Conservation (phyloP, 2,329 filamentous ascomycete species). For the Trichoderma sp. region DNA sequence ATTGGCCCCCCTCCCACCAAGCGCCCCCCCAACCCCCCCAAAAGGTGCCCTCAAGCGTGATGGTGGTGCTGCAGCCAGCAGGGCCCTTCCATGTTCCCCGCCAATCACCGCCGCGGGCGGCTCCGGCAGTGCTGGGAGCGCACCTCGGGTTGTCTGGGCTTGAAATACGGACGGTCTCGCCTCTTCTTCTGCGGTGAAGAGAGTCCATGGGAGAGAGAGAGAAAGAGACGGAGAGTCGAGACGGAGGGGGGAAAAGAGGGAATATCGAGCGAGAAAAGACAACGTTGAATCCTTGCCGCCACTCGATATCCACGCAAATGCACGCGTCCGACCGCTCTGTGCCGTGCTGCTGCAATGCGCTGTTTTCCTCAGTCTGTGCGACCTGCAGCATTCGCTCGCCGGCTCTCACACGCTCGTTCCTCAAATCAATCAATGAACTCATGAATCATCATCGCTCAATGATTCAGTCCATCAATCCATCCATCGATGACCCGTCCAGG, state of each 20-base stretch:
- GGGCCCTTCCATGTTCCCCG: neutral
- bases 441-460: no score
- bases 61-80: constrained; percentile 21
- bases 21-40: neutral
- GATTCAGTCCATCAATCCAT: no score
- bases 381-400: constrained; percentile 11
- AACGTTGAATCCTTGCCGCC: constrained; percentile 1
- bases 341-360: constrained; percentile 5
- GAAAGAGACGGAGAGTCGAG: neutral
- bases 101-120: constrained; percentile 23
- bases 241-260: neutral
- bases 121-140: constrained; percentile 15
- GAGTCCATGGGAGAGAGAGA: neutral
- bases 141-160: constrained; percentile 17
- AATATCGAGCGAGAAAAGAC: neutral
- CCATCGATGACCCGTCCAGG: neutral
- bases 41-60: constrained; percentile 12
- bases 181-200: neutral
- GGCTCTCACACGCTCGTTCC: no score
- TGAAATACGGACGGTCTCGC: constrained; percentile 24
- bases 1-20: neutral
- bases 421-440: no score
- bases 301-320: neutral
- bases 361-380: constrained; percentile 8
- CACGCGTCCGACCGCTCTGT: constrained; percentile 12